Evolutionary conservation across 805 yeast species (phyloP).

Genomic region (Metschnikowia chrysomelidarum): DNA sequence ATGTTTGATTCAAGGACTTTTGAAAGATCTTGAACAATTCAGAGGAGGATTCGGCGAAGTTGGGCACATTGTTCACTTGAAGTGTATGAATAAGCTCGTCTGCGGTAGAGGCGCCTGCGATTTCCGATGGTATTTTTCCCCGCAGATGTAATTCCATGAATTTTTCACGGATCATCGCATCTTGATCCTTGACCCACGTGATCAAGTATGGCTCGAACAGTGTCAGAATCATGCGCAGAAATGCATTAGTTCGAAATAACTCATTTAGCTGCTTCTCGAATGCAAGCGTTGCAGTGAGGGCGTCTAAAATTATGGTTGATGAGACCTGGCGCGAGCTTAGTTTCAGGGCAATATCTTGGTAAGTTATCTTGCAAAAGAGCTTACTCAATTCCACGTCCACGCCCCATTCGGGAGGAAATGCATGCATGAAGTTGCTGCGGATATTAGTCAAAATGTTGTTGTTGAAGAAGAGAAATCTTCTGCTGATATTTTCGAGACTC

Average conservation of each 20-base stretch:
- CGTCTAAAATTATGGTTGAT: slow-evolving; percentile 62
- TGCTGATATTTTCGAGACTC: slow-evolving; percentile 76
- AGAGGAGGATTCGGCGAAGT: slow-evolving; percentile 82
- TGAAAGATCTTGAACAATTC: slow-evolving; percentile 81
- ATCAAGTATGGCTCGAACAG: slow-evolving; percentile 82
- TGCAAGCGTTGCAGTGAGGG: slow-evolving; percentile 75
- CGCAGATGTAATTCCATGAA: slow-evolving; percentile 62
- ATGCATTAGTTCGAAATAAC: slow-evolving; percentile 51
- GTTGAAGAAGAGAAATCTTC: slow-evolving; percentile 81
- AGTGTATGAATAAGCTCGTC: slow-evolving; percentile 31
- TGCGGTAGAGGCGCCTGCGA: slow-evolving; percentile 3
- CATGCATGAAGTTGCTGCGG: slow-evolving; percentile 47
- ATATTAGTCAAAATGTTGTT: slow-evolving; percentile 64
- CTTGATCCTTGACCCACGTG: slow-evolving; percentile 87
- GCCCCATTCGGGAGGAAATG: slow-evolving; percentile 73
- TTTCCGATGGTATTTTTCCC: slow-evolving; percentile 48
- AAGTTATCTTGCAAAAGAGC: slow-evolving; percentile 66
- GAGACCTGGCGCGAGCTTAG: slow-evolving; percentile 45
- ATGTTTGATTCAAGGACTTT: slow-evolving; percentile 49
- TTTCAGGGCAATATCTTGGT: slow-evolving; percentile 59
- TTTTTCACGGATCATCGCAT: slow-evolving; percentile 56
- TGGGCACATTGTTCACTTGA: slow-evolving; percentile 49
- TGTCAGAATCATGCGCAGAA: slow-evolving; percentile 50
- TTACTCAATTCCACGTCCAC: slow-evolving; percentile 60
- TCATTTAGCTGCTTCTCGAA: slow-evolving; percentile 74